phyloP scores from a whole-genome alignment of 2,329 filamentous ascomycete genomes.

The Elsinoe perseae region DNA sequence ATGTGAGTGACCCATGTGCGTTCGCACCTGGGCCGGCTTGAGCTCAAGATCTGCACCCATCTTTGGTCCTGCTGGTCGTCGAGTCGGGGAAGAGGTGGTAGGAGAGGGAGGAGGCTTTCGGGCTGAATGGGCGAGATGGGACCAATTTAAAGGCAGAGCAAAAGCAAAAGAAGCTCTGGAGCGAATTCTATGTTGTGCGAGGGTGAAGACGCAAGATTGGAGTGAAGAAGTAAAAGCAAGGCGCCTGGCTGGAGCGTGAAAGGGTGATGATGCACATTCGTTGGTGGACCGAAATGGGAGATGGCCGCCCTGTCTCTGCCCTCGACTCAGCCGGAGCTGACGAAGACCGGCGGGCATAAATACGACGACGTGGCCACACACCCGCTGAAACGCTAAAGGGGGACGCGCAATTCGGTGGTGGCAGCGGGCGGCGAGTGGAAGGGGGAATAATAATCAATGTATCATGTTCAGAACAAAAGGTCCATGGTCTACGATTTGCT shows the following conservation, averaged over 20 bases:
- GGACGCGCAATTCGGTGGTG: constrained; percentile 2
- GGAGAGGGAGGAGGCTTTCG: constrained; percentile 17
- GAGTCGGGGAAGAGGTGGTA: not conserved
- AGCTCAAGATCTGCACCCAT: constrained; percentile 20
- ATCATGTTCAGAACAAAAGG: constrained; percentile 3
- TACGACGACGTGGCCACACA: constrained; percentile 5
- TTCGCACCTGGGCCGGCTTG: constrained; percentile 23
- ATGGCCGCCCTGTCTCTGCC: constrained; percentile 1
- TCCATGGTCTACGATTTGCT: not conserved
- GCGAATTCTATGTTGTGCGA: not conserved
- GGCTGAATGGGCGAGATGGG: constrained; percentile 26
- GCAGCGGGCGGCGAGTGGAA: not conserved
- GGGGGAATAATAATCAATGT: not conserved
- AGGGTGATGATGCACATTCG: constrained; percentile 13
- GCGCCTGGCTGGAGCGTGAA: constrained; percentile 7
- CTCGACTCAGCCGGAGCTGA: constrained; percentile 13
- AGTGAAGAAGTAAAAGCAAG: constrained; percentile 10
- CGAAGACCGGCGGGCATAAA: constrained; percentile 4
- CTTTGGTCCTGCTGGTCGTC: constrained; percentile 15
- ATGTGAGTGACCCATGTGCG: constrained; percentile 25
- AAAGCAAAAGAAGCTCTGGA: not conserved
- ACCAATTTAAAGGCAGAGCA: constrained; percentile 26
- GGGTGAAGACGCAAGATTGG: constrained; percentile 11
- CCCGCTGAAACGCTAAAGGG: constrained; percentile 11
- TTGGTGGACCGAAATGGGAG: constrained; percentile 7